A percentile compares a stretch with the other conserved stretches of the same genome.
phyloP scores from a whole-genome alignment of 352 stramenopile species.

The Achlya hypogyna region DNA sequence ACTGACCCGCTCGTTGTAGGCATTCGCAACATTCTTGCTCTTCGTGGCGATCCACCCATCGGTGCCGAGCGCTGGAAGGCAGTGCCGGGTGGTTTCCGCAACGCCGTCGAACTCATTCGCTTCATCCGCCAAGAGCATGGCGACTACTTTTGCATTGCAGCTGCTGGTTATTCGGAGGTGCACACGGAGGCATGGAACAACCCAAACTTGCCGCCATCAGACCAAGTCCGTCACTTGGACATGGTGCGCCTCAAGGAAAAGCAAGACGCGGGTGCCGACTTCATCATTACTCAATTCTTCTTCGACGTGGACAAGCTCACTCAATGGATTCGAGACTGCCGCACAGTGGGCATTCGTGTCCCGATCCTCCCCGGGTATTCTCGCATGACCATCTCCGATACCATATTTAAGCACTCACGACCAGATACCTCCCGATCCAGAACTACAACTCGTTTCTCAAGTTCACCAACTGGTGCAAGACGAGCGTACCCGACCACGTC shows the following conservation, averaged over 20 bases:
- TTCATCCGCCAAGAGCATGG: conserved; percentile 95
- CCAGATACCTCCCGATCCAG: conserved; percentile 54
- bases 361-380: conserved; percentile 95
- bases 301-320: conserved; percentile 96
- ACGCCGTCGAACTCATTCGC: conserved; percentile 93
- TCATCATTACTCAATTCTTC: conserved; percentile 99
- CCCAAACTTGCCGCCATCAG: conserved; percentile 66
- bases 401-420: background rate
- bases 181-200: conserved; percentile 82
- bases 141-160: conserved; percentile 95
- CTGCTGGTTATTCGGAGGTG: conserved; percentile 96
- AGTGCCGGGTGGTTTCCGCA: conserved; percentile 86
- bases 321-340: conserved; percentile 92
- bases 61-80: conserved; percentile 81
- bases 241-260: conserved; percentile 97
- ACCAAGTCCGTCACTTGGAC: conserved; percentile 75
- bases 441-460: conserved; percentile 96
- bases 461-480: conserved; percentile 98
- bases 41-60: conserved; percentile 93
- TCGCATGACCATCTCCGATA: conserved; percentile 39
- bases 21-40: conserved; percentile 97
- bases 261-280: conserved; percentile 94
- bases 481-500: conserved; percentile 88
- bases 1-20: conserved; percentile 25
- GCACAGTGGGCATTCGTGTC: conserved; percentile 87